These are phyloP conservation scores for Hondaea fermentalgiana DNA, from an alignment of 108 stramenopile species.

Conservation along the genomic window DNA sequence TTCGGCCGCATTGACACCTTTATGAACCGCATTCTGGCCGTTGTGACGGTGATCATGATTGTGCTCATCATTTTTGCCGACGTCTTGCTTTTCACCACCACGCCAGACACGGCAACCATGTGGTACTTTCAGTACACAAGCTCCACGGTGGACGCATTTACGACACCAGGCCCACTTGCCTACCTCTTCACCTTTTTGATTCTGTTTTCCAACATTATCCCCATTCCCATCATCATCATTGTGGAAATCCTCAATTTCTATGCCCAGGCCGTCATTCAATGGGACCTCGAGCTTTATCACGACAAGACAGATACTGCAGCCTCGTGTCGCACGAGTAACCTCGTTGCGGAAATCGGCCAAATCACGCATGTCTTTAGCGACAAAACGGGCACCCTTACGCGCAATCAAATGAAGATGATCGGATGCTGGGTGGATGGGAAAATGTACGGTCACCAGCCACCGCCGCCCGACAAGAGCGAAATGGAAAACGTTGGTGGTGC, in stretches of 20 bases:
- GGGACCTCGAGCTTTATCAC: constrained; percentile 49
- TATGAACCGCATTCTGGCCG: constrained; percentile 36
- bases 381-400: constrained; percentile 92
- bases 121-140: constrained; percentile 25
- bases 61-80: constrained; percentile 20
- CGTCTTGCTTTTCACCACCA: not conserved
- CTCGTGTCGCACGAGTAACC: constrained; percentile 35
- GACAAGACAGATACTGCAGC: constrained; percentile 46
- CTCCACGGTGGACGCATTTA: not conserved
- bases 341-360: constrained; percentile 51
- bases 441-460: constrained; percentile 59
- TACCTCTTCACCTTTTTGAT: constrained; percentile 72
- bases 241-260: constrained; percentile 51
- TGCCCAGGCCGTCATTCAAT: constrained; percentile 42
- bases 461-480: not conserved
- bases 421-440: constrained; percentile 76
- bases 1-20: constrained; percentile 70
- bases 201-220: constrained; percentile 60
- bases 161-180: constrained; percentile 47
- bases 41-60: constrained; percentile 33
- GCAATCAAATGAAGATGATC: constrained; percentile 93
- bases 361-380: constrained; percentile 53
- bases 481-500: not conserved
- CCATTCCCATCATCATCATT: constrained; percentile 57
- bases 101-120: constrained; percentile 19